Conservation (phyloP, 352 stramenopile genomes). For the Phytophthora pistaciae region DNA sequence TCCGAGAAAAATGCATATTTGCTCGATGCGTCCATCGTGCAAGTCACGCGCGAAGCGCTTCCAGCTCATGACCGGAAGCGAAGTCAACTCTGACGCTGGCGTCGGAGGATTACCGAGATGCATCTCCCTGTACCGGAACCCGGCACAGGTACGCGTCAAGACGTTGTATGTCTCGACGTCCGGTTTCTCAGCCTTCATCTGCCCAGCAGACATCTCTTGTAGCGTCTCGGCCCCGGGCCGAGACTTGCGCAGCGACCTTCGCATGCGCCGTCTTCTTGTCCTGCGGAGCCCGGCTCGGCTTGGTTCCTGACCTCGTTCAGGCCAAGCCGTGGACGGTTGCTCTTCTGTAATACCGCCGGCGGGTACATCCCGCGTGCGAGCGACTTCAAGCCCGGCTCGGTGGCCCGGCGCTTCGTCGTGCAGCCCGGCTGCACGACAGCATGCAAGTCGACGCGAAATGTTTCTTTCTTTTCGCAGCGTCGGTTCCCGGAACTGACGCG, state of each 20-base stretch:
- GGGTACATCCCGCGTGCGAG: too few species aligned
- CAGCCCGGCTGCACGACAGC: background rate
- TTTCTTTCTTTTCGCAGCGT: background rate
- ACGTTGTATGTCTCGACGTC: background rate
- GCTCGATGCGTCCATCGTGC: too few species aligned
- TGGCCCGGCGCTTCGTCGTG: too few species aligned
- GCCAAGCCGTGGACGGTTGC: too few species aligned
- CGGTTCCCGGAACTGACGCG: background rate
- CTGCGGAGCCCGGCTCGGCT: background rate
- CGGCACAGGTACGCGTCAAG: background rate
- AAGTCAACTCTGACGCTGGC: too few species aligned
- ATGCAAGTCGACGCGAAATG: background rate
- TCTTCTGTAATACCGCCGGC: too few species aligned
- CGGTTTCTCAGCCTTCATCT: background rate
- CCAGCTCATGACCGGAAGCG: too few species aligned
- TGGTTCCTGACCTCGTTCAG: background rate
- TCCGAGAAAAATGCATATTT: too few species aligned
- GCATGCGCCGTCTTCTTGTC: background rate
- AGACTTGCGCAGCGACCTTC: background rate
- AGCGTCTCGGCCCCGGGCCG: background rate
- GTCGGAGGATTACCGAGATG: too few species aligned
- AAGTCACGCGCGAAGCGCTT: too few species aligned
- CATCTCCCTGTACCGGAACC: too few species aligned
- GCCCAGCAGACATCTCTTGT: background rate
- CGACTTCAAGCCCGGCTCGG: too few species aligned